Evolutionary conservation across 169 alveolate species (phyloP).

Genomic region (Cyclospora cayetanensis): DNA sequence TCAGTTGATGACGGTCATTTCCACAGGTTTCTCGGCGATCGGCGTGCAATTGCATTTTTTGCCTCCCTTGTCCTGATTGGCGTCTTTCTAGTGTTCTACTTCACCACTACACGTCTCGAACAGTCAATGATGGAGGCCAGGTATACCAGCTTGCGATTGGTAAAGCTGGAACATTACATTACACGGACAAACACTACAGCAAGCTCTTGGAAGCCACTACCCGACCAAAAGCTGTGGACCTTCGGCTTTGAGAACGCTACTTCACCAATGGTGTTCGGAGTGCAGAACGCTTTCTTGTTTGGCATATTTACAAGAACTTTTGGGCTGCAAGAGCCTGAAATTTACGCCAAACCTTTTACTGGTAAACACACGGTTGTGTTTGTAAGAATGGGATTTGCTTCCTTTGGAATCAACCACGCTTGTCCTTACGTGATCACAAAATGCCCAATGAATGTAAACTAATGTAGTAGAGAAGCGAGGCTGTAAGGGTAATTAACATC

Average conservation of each 20-base stretch:
- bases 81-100: constrained; percentile 55
- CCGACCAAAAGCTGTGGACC: constrained; percentile 58
- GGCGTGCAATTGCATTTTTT: constrained; percentile 45
- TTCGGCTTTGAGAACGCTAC: constrained; percentile 18
- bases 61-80: constrained; percentile 54
- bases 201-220: constrained; percentile 48
- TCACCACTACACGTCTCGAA: constrained; percentile 47
- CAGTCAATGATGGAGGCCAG: constrained; percentile 49
- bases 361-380: no score
- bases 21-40: constrained; percentile 49
- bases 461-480: no score
- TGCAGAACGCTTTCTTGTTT: not conserved
- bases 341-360: no score
- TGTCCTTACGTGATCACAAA: no score
- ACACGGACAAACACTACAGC: no score
- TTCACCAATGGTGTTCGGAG: not conserved
- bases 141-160: not conserved
- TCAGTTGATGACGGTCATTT: not conserved
- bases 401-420: no score
- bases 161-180: no score
- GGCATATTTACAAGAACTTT: not conserved
- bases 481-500: no score
- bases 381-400: no score
- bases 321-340: no score
- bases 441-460: no score